phyloP scores from a whole-genome alignment of 208 protist genomes.

The Crithidia expoeki region DNA sequence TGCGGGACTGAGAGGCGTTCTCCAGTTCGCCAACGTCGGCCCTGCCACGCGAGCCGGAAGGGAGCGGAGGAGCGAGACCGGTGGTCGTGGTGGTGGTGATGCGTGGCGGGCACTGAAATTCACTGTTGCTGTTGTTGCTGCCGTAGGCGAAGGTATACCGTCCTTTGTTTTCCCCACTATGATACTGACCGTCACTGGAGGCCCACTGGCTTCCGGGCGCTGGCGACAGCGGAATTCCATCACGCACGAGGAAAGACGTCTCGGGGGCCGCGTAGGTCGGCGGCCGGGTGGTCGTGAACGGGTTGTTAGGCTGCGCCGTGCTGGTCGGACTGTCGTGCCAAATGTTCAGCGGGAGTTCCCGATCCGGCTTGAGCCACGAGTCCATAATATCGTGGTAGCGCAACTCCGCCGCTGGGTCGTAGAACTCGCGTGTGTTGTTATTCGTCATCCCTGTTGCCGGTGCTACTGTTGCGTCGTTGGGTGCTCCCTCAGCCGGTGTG shows the following conservation, averaged over 20 bases:
- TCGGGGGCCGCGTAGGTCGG: conserved; percentile 5
- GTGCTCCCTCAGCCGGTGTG: not conserved
- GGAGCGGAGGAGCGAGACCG: conserved; percentile 9
- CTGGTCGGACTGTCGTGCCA: not conserved
- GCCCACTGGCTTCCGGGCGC: conserved; percentile 17
- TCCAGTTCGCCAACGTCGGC: conserved; percentile 32
- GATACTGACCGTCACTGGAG: conserved; percentile 19
- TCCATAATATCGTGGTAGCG: conserved; percentile 31
- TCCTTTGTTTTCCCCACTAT: not conserved
- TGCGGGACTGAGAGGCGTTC: conserved; percentile 46
- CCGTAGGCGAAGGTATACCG: not conserved
- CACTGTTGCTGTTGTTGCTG: not conserved
- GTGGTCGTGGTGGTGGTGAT: conserved; percentile 29
- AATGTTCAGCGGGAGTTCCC: not conserved
- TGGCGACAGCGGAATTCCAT: conserved; percentile 7
- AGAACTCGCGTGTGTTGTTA: not conserved
- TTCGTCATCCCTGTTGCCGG: not conserved
- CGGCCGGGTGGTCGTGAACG: conserved; percentile 11
- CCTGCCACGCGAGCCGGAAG: conserved; percentile 8
- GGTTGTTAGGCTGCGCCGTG: not conserved
- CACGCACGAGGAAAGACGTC: not conserved
- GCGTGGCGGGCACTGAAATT: conserved; percentile 1
- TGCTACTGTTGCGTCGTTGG: not conserved
- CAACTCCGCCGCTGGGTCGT: conserved; percentile 8
- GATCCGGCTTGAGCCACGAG: conserved; percentile 22